Conservation (phyloP, 306 rosid species). For the Astragalus membranaceus region DNA sequence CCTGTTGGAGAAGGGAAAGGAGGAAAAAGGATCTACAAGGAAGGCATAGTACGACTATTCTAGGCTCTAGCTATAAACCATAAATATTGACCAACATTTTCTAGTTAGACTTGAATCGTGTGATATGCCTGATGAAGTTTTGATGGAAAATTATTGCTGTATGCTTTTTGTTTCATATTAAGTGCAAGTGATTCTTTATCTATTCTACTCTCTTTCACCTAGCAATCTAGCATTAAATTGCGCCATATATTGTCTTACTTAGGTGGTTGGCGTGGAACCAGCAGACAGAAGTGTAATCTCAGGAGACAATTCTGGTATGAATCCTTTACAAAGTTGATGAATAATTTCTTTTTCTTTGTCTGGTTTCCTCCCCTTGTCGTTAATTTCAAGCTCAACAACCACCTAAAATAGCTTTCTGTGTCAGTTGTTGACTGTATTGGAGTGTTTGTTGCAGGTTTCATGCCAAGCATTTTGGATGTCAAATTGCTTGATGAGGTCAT, state of each 20-base stretch:
- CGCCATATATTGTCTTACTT: constrained; percentile 15
- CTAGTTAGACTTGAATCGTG: neutral
- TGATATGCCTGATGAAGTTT: neutral
- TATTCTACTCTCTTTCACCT: neutral
- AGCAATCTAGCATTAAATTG: neutral
- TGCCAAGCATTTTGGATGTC: constrained; percentile 78
- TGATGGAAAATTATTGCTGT: neutral
- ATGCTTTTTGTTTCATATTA: constrained; percentile 6
- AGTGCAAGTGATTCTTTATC: constrained; percentile 9
- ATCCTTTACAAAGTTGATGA: constrained; percentile 1
- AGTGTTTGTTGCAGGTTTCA: constrained; percentile 55
- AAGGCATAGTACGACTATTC: neutral
- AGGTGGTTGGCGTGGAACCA: constrained; percentile 97
- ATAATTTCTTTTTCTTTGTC: neutral
- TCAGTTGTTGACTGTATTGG: constrained; percentile 5
- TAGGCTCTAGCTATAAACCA: constrained; percentile 9
- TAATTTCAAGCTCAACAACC: constrained; percentile 14
- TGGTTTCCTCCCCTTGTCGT: neutral
- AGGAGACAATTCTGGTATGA: constrained; percentile 72
- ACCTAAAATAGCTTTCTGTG: constrained; percentile 5
- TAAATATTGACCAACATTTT: neutral
- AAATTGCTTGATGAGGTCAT: constrained; percentile 87
- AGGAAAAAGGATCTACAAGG: neutral
- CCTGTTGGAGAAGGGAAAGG: neutral
- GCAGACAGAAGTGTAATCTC: constrained; percentile 76